Evolutionary conservation across 2,329 filamentous ascomycete species (phyloP).

Genomic region (Pseudocercospora cruenta): DNA sequence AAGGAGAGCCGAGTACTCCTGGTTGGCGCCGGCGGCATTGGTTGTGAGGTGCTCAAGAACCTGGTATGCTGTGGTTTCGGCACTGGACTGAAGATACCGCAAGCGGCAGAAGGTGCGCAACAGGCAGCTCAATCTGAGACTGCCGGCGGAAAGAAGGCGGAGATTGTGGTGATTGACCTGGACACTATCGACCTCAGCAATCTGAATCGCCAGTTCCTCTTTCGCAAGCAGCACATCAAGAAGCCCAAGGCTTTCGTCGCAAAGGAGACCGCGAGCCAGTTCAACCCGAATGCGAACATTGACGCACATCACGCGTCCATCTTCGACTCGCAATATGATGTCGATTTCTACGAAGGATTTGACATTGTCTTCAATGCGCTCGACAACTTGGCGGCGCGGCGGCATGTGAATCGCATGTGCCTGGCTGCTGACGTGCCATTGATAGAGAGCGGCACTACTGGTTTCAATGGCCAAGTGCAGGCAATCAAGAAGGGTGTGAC

Average conservation of each 20-base stretch:
- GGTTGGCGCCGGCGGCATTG: slow-evolving; percentile 95
- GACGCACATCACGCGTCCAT: slow-evolving; percentile 93
- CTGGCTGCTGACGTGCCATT: slow-evolving; percentile 85
- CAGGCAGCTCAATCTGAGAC: slow-evolving; percentile 1
- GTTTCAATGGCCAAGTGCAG: slow-evolving; percentile 96
- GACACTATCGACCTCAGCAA: slow-evolving; percentile 99
- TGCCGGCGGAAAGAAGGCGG: slow-evolving; percentile 41
- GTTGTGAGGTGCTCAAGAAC: slow-evolving; percentile 96
- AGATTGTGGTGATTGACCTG: slow-evolving; percentile 93
- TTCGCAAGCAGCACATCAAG: slow-evolving; percentile 95
- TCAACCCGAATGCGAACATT: slow-evolving; percentile 86
- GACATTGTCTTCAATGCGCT: slow-evolving; percentile 92
- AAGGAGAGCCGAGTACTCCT: slow-evolving; percentile 65
- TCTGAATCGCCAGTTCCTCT: slow-evolving; percentile 95
- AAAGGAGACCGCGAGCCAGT: slow-evolving; percentile 85
- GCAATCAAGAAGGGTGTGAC: slow-evolving; percentile 86
- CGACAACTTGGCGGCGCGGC: slow-evolving; percentile 89
- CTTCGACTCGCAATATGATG: slow-evolving; percentile 82
- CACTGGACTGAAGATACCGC: slow-evolving; percentile 19
- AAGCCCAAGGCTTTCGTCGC: slow-evolving; percentile 94
- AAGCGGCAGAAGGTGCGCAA: slow-evolving; percentile 12
- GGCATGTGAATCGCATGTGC: slow-evolving; percentile 98
- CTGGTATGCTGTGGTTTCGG: slow-evolving; percentile 89
- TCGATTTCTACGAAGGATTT: slow-evolving; percentile 85
- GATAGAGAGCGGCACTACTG: slow-evolving; percentile 95